Base-by-base conservation (phyloP, 1,139 yeast species). In the Nakaseomyces delphensis region DNA sequence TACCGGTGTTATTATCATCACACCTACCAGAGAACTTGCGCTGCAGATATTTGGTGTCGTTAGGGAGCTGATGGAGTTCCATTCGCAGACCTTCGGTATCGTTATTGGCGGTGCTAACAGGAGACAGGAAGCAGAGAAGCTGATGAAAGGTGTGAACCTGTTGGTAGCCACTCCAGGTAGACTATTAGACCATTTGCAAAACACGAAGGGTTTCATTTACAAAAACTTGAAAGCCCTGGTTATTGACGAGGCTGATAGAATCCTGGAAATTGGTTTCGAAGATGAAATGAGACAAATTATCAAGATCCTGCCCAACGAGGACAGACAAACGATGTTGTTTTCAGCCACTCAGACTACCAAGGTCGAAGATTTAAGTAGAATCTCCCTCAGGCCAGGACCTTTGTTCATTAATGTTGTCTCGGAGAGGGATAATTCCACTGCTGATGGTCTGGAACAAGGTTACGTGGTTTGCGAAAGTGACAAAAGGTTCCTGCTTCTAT, bases 71-170 rank as follows among this genome's bases (percentile, higher is more conserved):
- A 79, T 89, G 94, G 85, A 77, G 43, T 63, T 64, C 47, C 96
- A 89, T 64, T 76, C 91, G 4, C 98, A 91, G 65, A 91, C 98
- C 4, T 77, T 86, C 54, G 98, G 96, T 41, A 85, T 91, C 53
- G 96, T 89, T 21, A 93, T 93, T 60, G 99, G 99, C 37, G 99
- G 99, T 50, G 96, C 96, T 45, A 91, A 93, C 67, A 79, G 97
- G 64, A 80, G 96, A 64, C 95, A 86, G 54, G 98, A 91, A 66
- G 96, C 96, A 25, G 96, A 89, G 50, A 91, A 91, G 66, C 73
- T 91, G 50, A 77, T 74, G 43, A 89, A 89, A 64, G 98, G 99
- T 62, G 97, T 91, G 37, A 93, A 91, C 60, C 64, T 93, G 53
- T 70, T 91, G 55, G 82, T 91, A 62, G 98, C 98, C 14, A 91